Evolutionary conservation across 257 asterid species (phyloP).

Genomic region (Datura wrightii): DNA sequence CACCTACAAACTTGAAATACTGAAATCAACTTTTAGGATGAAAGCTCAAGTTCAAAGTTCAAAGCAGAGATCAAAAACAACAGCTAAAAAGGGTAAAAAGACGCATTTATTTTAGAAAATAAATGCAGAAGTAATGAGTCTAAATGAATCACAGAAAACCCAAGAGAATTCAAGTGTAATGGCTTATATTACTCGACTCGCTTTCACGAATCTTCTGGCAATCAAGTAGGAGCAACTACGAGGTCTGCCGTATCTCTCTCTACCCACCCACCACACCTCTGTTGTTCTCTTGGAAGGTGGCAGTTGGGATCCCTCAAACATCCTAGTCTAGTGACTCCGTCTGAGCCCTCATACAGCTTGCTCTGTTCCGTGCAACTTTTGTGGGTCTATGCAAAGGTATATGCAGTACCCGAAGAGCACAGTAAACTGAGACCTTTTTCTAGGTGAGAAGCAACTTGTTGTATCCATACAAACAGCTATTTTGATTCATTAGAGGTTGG

Average conservation of each 20-base stretch:
- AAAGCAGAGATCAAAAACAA: not conserved
- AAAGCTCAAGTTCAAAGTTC: constrained; percentile 14
- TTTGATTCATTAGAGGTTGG: constrained; percentile 24
- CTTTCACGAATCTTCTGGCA: not conserved
- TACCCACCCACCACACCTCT: not conserved
- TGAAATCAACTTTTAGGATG: not conserved
- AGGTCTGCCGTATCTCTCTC: not conserved
- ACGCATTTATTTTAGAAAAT: not conserved
- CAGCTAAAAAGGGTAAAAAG: not conserved
- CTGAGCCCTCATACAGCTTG: not conserved
- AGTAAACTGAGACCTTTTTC: not conserved
- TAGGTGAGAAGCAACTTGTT: not conserved
- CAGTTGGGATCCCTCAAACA: not conserved
- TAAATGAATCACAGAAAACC: constrained; percentile 9
- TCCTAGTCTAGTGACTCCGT: not conserved
- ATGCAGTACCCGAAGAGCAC: not conserved
- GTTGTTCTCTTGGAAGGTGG: constrained; percentile 15
- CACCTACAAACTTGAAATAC: not conserved
- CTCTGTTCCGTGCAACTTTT: not conserved
- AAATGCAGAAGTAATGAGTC: not conserved
- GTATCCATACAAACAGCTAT: not conserved
- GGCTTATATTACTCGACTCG: not conserved
- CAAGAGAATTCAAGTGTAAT: not conserved
- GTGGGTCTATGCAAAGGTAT: not conserved
- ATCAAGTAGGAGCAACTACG: not conserved